Conservation (phyloP, 805 yeast genomes). For the Scheffersomyces coipomensis region DNA sequence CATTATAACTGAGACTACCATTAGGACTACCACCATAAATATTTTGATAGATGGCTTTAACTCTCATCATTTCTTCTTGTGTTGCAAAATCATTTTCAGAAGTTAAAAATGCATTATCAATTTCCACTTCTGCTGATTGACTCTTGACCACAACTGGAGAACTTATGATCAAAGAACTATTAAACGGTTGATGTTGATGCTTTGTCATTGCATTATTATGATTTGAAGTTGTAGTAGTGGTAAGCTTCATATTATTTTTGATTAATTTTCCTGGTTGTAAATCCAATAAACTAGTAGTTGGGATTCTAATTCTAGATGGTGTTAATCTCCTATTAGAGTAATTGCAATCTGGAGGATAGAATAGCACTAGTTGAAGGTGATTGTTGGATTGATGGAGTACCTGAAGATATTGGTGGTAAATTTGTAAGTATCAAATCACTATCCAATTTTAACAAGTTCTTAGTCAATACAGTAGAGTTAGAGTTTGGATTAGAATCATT, state of each 20-base stretch:
- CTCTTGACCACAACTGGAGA: constrained; percentile 12
- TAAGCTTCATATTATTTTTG: too few species aligned
- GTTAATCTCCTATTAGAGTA: not conserved
- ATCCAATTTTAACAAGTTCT: not conserved
- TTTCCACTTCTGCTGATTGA: constrained; percentile 12
- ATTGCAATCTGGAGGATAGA: not conserved
- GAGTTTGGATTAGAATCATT: constrained; percentile 5
- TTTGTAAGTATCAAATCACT: constrained; percentile 2
- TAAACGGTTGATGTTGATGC: too few species aligned
- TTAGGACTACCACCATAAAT: constrained; percentile 7
- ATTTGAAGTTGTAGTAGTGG: too few species aligned
- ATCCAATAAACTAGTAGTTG: too few species aligned
- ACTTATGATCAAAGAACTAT: constrained; percentile 6
- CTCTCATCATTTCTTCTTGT: constrained; percentile 5
- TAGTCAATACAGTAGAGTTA: constrained; percentile 1
- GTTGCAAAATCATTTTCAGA: constrained; percentile 12
- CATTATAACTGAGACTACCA: constrained; percentile 2
- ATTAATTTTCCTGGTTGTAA: too few species aligned
- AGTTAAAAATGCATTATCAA: constrained; percentile 19
- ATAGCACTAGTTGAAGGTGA: constrained; percentile 1
- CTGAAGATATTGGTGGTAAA: not conserved
- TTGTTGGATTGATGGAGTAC: constrained; percentile 1
- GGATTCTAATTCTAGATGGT: not conserved
- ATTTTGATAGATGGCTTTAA: constrained; percentile 6
- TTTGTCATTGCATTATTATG: not conserved